These are phyloP conservation scores for Carex arenaria DNA, from an alignment of 202 grass and related monocot genomes.

Conservation along the genomic window DNA sequence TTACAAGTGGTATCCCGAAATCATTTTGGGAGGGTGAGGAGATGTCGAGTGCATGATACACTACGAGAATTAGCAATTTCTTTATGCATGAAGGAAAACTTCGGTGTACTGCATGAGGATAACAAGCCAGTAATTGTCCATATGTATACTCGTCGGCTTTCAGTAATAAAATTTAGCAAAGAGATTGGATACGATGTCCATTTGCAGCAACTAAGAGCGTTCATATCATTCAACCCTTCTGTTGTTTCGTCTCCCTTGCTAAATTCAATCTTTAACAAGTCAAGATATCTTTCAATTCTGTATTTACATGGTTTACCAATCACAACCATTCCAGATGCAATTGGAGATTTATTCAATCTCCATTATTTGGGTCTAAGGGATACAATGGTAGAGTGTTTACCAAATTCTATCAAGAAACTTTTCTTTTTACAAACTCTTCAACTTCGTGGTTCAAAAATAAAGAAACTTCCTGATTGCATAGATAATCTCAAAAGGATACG, in stretches of 20 bases:
- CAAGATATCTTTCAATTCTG: conserved; percentile 22
- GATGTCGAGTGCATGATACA: conserved; percentile 27
- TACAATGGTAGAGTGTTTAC: conserved; percentile 15
- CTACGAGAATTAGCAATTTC: conserved; percentile 16
- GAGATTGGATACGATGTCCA: background rate
- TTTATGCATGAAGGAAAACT: conserved; percentile 2
- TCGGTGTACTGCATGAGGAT: conserved; percentile 1
- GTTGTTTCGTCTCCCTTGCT: background rate
- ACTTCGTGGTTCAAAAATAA: background rate
- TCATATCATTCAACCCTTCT: conserved; percentile 13
- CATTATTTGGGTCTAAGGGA: conserved; percentile 25
- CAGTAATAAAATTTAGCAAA: conserved; percentile 3
- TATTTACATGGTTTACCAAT: conserved; percentile 9
- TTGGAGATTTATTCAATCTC: conserved; percentile 28
- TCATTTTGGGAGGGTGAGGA: conserved; percentile 17
- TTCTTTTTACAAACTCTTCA: conserved; percentile 21
- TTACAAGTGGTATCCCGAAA: conserved; percentile 26
- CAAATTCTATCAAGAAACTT: conserved; percentile 18
- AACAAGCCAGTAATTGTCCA: background rate
- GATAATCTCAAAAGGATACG: background rate
- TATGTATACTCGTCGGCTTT: conserved; percentile 17
- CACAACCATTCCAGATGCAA: background rate
- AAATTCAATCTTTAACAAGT: background rate
- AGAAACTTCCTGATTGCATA: conserved; percentile 13
- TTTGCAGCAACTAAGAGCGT: background rate